phyloP scores from a whole-genome alignment of 352 stramenopile genomes.

The Pseudoperonospora humuli region DNA sequence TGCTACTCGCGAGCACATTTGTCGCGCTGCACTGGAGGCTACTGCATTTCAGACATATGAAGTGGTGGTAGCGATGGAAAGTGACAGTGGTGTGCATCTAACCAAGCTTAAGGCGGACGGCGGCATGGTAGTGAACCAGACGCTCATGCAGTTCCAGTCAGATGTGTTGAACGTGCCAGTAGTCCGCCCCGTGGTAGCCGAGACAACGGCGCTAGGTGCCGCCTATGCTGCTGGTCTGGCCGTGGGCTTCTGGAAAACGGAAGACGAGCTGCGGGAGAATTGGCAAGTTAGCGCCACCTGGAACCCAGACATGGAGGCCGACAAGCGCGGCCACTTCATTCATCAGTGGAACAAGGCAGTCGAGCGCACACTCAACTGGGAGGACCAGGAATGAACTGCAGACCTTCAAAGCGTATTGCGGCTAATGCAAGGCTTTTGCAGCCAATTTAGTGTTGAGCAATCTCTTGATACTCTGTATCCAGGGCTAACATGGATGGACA shows the following conservation, averaged over 20 bases:
- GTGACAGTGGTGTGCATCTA: conserved; percentile 85
- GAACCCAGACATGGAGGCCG: conserved; percentile 60
- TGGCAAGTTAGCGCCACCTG: conserved; percentile 72
- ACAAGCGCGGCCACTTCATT: conserved; percentile 48
- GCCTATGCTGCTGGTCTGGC: conserved; percentile 96
- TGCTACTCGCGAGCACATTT: conserved; percentile 93
- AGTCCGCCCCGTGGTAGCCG: conserved; percentile 88
- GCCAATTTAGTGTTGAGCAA: too few relatives aligned
- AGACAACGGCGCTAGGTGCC: conserved; percentile 97
- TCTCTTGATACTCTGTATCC: too few relatives aligned
- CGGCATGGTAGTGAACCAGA: conserved; percentile 94
- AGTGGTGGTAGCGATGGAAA: conserved; percentile 92
- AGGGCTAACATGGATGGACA: too few relatives aligned
- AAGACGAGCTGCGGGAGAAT: conserved; percentile 78
- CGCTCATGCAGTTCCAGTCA: conserved; percentile 98
- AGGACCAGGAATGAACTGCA: conserved; percentile 38
- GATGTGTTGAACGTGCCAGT: conserved; percentile 93
- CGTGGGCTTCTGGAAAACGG: conserved; percentile 92
- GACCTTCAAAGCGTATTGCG: background rate
- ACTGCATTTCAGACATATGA: conserved; percentile 94
- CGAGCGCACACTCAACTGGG: conserved; percentile 78
- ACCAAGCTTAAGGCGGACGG: conserved; percentile 94
- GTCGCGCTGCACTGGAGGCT: conserved; percentile 93
- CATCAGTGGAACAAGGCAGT: conserved; percentile 82
- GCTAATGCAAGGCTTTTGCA: too few relatives aligned